Evolutionary conservation across 768 basidiomycete genomes (phyloP).

Genomic region (Cystofilobasidium capitatum): DNA sequence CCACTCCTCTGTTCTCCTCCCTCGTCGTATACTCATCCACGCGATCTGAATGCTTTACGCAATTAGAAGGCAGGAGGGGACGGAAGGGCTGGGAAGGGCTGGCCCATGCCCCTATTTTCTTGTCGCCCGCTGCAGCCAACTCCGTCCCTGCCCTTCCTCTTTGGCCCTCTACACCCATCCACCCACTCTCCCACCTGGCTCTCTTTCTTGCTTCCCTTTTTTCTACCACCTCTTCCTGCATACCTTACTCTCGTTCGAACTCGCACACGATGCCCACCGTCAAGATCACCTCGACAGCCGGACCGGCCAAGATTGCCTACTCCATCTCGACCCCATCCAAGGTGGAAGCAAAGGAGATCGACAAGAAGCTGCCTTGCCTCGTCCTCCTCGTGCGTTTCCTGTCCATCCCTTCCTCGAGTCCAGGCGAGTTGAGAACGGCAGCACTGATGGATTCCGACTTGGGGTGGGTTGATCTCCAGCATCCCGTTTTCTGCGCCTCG

Average conservation of each 20-base stretch:
- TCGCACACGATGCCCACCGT: neutral
- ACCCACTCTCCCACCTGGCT: no score
- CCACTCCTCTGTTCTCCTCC: no score
- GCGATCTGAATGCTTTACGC: no score
- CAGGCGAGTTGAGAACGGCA: no score
- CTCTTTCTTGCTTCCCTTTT: neutral
- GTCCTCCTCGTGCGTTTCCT: neutral
- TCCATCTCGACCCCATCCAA: constrained; percentile 10
- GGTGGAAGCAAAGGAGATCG: neutral
- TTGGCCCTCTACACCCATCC: no score
- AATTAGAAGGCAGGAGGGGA: no score
- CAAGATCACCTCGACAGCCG: constrained; percentile 14
- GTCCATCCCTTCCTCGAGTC: neutral
- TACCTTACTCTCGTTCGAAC: neutral
- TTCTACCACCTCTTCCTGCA: neutral
- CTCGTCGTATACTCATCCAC: no score
- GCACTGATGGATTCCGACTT: no score
- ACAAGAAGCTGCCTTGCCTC: neutral
- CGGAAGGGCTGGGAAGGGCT: no score
- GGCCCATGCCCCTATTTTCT: no score
- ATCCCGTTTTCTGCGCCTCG: constrained; percentile 4
- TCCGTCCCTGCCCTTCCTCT: no score
- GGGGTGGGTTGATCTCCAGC: neutral
- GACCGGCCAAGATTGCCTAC: constrained; percentile 6
- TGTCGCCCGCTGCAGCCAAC: no score